Evolutionary conservation across 352 stramenopile genomes (phyloP), one percentile per base, ranked within the genome.

Genomic region (Phytophthora pluvialis): DNA sequence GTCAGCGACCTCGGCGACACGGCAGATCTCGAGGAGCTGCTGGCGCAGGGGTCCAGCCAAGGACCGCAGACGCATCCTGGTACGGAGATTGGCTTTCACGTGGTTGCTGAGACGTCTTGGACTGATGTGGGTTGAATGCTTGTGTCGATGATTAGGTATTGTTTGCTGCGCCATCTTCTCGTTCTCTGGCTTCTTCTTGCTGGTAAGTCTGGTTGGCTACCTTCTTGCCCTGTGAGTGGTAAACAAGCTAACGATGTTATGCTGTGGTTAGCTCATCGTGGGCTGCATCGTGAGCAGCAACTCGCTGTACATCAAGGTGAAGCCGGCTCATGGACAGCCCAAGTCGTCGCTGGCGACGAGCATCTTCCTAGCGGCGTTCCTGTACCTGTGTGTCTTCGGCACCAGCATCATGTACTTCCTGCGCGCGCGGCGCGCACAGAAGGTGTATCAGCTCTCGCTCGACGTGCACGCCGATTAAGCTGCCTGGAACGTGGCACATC

Each of bases 371-470:
- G 87, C 87, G 6, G 78, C 85, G 21, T 92, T 93, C 62, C 75
- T 95, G 38, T 95, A 95, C 53, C 62, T 95, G 39, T 93, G 85
- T 45, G 69, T 93, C 56, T 95, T 95, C 51, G 85, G 86, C 50
- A 92, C 80, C 31, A 95, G 87, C 68, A 74, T 94, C 68, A 93
- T 91, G 81, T 95, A 93, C 68, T 91, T 93, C 60, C 61, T 92
- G 45, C 81, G 85, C 36, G 83, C 85, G 21, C 76, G 87, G 38
- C 82, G 81, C 13, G 87, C 87, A 12, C 85, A 94, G 38, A 95
- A 95, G 63, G 87, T 95, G 28, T 95, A 94, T 76, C 87, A 95
- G 69, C 74, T 95, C 49, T 95, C 87, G 16, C 81, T 95, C 38
- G 87, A 94, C 63, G 83, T 95, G 31, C 87, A 95, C 63, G 79